Base-by-base conservation (phyloP, 2,329 filamentous ascomycete genomes). In the Hyphodiscus sp. region DNA sequence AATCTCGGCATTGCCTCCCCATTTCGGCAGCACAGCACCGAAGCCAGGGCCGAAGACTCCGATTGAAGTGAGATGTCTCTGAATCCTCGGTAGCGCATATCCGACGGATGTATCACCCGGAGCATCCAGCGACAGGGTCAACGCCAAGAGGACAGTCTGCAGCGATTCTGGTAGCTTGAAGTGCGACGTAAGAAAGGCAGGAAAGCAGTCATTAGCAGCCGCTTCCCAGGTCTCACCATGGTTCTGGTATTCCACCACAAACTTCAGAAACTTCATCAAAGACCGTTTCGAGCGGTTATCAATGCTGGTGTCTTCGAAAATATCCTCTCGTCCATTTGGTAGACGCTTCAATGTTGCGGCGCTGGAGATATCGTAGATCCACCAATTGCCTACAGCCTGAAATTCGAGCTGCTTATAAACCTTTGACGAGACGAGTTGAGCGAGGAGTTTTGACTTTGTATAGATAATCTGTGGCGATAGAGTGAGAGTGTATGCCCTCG, bases 261-360 rank as follows among this genome's bases (percentile, higher is more conserved):
- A 92, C 69, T 92, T 91, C 65, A 97, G 78, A 64, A 96, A 95
- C 70, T 95, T 95, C 86, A 96, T 96, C 64, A 97, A 72, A 10
- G 81, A 80, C 51, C 92, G 84, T 73, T 97, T 97, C 6, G 89
- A 83, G 59, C 87, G 86, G 61, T 87, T 79, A 45, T 89, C 82
- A 53, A 97, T 87, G 20, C 78, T 77, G 38, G 81, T 81, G 67
- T 90, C 86, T 47, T 85, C 81, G 69, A 96, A 96, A 45, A 97
- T 83, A 71, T 96, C 92, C 72, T 99, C 92, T 60, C 92, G 83
- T 26, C 88, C 91, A 58, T 88, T 91, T 0, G 94, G 92, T 49
- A 97, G 87, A 53, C 87, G 86, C 49, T 78, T 74, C 38, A 96
- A 73, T 9, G 62, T 63, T 38, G 38, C 10, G n/a, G 23, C 20